Percentiles rank a stretch among this genome's conserved stretches.
Conservation (phyloP, 305 asterid genomes). For the Fraxinus sp. region DNA sequence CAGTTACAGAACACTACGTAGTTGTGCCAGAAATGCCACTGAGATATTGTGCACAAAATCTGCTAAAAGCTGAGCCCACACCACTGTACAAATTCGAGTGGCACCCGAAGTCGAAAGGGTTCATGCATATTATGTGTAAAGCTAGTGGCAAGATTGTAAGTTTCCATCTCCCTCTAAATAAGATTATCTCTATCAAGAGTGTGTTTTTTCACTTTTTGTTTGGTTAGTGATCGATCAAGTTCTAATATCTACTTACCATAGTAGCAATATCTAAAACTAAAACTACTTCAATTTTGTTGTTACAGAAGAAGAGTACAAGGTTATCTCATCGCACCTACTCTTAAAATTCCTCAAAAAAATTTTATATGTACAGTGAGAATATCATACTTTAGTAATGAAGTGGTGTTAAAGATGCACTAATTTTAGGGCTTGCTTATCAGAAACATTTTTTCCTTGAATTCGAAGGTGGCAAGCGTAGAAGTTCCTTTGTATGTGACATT, state of each 20-base stretch:
- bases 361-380: not conserved
- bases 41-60: conserved; percentile 76
- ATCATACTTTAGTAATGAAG: not conserved
- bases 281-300: not conserved
- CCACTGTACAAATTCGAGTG: conserved; percentile 87
- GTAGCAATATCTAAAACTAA: not conserved
- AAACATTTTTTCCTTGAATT: not conserved
- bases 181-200: not conserved
- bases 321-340: not conserved
- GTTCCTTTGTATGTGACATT: conserved; percentile 81
- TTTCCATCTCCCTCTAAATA: not conserved
- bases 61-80: conserved; percentile 88
- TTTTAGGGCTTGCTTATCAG: not conserved
- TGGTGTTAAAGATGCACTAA: not conserved
- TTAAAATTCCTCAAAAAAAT: not conserved
- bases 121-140: conserved; percentile 83
- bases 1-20: conserved; percentile 81
- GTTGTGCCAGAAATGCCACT: conserved; percentile 97
- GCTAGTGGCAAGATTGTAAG: conserved; percentile 75
- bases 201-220: not conserved
- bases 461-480: conserved; percentile 93
- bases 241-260: not conserved
- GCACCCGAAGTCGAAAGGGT: conserved; percentile 81
- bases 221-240: not conserved
- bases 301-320: not conserved